Conservation (phyloP, 768 basidiomycete species). For the Coprinopsis marcescibilis region DNA sequence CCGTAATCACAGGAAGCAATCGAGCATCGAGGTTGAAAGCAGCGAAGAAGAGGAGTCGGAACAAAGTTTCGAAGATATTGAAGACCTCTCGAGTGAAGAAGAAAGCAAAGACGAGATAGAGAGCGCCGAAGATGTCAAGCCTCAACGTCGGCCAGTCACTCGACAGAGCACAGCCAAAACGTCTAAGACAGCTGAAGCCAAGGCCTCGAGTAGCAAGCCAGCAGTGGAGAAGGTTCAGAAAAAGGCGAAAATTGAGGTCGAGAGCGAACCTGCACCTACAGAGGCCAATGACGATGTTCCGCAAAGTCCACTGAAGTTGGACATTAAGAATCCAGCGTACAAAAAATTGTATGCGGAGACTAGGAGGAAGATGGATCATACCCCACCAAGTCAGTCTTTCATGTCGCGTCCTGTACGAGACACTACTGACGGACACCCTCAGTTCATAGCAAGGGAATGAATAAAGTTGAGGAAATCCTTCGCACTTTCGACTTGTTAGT, state of each 20-base stretch:
- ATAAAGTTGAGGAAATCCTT: conserved; percentile 64
- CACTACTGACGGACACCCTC: conserved; percentile 1
- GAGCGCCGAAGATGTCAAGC: no score
- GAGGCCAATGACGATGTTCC: not conserved
- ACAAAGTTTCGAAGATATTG: conserved; percentile 4
- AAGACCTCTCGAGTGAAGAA: not conserved
- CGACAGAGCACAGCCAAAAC: no score
- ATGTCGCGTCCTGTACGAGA: not conserved
- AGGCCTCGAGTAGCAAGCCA: not conserved
- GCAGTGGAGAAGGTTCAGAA: not conserved
- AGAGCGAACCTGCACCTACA: no score
- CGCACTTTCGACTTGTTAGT: conserved; percentile 73
- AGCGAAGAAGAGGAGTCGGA: not conserved
- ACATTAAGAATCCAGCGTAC: conserved; percentile 49
- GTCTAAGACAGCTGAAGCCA: not conserved
- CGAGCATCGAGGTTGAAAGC: not conserved
- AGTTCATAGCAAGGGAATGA: conserved; percentile 66
- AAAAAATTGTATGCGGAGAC: conserved; percentile 42
- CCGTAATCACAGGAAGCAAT: not conserved
- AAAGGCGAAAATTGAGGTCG: no score
- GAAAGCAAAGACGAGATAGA: not conserved
- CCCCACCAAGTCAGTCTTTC: conserved; percentile 51
- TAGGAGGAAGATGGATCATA: conserved; percentile 47
- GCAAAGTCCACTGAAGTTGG: conserved; percentile 29
- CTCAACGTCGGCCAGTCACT: no score